phyloP scores from a whole-genome alignment of 208 protist species.

The Leishmania martiniquensis region DNA sequence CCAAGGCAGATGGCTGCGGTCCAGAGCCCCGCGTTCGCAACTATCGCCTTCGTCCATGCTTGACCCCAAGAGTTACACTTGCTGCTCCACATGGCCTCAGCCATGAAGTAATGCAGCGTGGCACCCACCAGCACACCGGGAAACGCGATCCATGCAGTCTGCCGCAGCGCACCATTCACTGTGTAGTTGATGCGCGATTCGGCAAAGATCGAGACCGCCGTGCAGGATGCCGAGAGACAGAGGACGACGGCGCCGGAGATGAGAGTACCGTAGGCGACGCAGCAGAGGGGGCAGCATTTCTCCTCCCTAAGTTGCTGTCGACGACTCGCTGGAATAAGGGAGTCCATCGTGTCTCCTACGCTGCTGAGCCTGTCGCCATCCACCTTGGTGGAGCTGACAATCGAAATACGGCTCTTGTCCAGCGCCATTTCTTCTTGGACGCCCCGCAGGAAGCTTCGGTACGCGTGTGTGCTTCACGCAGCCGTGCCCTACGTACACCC shows the following conservation, averaged over 20 bases:
- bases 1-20: conserved; percentile 43
- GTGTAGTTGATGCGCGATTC: conserved; percentile 83
- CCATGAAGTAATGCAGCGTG: conserved; percentile 84
- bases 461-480: neutral
- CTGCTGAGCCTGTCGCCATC: conserved; percentile 55
- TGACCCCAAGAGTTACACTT: conserved; percentile 84
- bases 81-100: conserved; percentile 86
- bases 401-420: conserved; percentile 77
- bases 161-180: conserved; percentile 76
- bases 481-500: neutral
- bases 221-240: conserved; percentile 48
- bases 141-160: conserved; percentile 70
- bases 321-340: conserved; percentile 32
- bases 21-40: conserved; percentile 73
- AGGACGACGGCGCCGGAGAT: conserved; percentile 56
- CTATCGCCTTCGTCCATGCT: conserved; percentile 84
- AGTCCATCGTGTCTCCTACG: conserved; percentile 44
- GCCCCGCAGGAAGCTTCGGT: neutral
- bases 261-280: conserved; percentile 69
- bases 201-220: conserved; percentile 53
- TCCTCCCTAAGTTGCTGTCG: conserved; percentile 34
- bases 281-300: conserved; percentile 74
- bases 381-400: conserved; percentile 77
- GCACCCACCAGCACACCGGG: conserved; percentile 69
- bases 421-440: conserved; percentile 31